A percentile compares a stretch with the other conserved stretches of the same genome.
phyloP scores from a whole-genome alignment of 1,284 basidiomycete genomes.

The Boletellus deceptivus region DNA sequence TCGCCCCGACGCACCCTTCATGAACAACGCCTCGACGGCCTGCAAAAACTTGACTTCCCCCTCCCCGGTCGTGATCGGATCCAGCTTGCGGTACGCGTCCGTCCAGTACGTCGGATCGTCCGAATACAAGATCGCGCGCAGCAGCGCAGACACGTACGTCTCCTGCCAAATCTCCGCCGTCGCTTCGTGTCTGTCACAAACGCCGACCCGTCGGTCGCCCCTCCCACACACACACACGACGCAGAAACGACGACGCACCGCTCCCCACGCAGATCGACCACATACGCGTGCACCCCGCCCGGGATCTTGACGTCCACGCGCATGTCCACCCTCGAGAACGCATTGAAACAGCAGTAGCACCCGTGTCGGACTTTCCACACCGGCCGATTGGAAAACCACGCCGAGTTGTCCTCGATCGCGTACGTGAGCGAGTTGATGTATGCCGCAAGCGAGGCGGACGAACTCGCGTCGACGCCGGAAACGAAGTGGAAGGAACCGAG shows the following conservation, averaged over 20 bases:
- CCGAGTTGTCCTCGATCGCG: constrained; percentile 85
- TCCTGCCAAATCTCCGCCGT: constrained; percentile 96
- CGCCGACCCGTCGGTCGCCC: background rate
- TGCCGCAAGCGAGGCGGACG: constrained; percentile 94
- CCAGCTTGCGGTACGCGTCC: constrained; percentile 93
- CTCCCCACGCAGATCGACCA: constrained; percentile 92
- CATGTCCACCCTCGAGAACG: constrained; percentile 95
- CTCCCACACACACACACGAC: background rate
- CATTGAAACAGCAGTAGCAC: constrained; percentile 98
- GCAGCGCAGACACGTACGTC: constrained; percentile 90
- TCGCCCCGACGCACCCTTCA: constrained; percentile 66
- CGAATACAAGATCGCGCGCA: constrained; percentile 91
- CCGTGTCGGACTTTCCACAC: constrained; percentile 94
- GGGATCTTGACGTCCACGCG: constrained; percentile 98
- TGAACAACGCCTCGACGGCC: constrained; percentile 87
- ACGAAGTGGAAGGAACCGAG: constrained; percentile 88
- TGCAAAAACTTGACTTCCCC: constrained; percentile 89
- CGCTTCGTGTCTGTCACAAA: constrained; percentile 73
- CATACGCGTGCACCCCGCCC: constrained; percentile 93
- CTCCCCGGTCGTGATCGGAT: constrained; percentile 90
- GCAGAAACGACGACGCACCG: constrained; percentile 52
- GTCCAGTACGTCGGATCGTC: constrained; percentile 92
- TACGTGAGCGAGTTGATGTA: constrained; percentile 98
- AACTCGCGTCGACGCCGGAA: constrained; percentile 96
- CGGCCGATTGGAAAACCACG: constrained; percentile 88